Evolutionary conservation across 2,329 filamentous ascomycete species (phyloP).

Genomic region (Aspergillus felis): DNA sequence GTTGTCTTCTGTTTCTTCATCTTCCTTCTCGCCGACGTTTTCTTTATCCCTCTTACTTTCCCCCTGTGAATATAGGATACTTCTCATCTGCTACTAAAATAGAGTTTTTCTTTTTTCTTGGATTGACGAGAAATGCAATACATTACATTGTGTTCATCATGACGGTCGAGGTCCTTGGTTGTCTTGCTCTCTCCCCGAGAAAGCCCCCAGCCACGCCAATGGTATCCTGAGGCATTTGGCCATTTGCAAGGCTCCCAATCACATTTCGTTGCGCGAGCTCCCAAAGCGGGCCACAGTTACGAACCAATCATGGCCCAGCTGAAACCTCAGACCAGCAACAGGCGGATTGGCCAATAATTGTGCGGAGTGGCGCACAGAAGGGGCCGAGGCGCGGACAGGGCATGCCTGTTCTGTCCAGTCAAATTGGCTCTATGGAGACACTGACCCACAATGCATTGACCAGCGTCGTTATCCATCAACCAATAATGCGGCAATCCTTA

Average conservation of each 20-base stretch:
- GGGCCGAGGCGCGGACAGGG: constrained; percentile 17
- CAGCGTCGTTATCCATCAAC: constrained; percentile 7
- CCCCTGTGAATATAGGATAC: constrained; percentile 16
- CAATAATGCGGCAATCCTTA: constrained; percentile 20
- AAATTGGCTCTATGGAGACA: not conserved
- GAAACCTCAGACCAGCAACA: constrained; percentile 2
- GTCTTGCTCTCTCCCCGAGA: not conserved
- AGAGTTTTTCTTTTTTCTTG: constrained; percentile 10
- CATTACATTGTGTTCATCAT: not conserved
- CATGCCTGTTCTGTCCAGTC: constrained; percentile 9
- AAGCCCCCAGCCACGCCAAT: not conserved
- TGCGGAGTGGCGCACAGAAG: constrained; percentile 3
- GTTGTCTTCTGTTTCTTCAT: constrained; percentile 4
- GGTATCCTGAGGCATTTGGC: not conserved
- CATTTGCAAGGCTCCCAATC: constrained; percentile 1
- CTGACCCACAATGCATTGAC: constrained; percentile 6
- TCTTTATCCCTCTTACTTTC: constrained; percentile 3
- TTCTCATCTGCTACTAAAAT: constrained; percentile 12
- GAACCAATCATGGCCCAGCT: constrained; percentile 10
- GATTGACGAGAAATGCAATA: not conserved
- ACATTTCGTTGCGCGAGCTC: not conserved
- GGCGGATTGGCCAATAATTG: constrained; percentile 11
- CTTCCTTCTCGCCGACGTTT: constrained; percentile 5
- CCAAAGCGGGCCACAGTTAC: constrained; percentile 3
- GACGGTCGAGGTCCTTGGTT: not conserved